These are phyloP conservation scores for Penicillium crystallinum DNA, from an alignment of 495 filamentous ascomycete genomes.

Conservation along the genomic window DNA sequence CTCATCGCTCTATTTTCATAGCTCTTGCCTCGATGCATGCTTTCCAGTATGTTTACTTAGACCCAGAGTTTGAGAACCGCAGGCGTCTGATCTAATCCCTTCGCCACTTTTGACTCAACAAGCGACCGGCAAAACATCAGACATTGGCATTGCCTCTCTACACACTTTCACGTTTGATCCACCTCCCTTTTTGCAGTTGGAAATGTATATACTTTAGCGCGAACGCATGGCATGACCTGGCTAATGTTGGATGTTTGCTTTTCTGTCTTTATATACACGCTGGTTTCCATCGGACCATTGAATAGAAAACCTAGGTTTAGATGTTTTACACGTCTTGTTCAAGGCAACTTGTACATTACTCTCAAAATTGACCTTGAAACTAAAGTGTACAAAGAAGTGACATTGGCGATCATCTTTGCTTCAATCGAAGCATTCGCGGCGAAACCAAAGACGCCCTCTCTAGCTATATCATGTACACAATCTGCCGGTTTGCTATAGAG, in stretches of 20 bases:
- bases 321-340: background rate
- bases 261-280: background rate
- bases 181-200: background rate
- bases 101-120: background rate
- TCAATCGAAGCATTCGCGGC: no score
- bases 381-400: no score
- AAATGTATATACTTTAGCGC: slow-evolving; percentile 22
- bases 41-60: background rate
- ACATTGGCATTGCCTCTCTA: background rate
- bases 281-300: background rate
- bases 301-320: background rate
- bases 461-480: no score
- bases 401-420: no score
- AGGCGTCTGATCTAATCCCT: background rate
- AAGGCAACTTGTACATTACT: background rate
- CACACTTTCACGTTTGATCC: background rate
- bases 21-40: slow-evolving; percentile 10
- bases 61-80: background rate
- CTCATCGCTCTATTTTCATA: slow-evolving; percentile 1
- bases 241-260: background rate
- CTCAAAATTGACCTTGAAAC: no score
- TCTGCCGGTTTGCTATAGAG: no score
- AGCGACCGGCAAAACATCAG: background rate
- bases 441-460: no score
- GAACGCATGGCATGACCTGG: slow-evolving; percentile 17